Evolutionary conservation across 140 eudicot genomes (phyloP).

Genomic region (Flaveria floridana): DNA sequence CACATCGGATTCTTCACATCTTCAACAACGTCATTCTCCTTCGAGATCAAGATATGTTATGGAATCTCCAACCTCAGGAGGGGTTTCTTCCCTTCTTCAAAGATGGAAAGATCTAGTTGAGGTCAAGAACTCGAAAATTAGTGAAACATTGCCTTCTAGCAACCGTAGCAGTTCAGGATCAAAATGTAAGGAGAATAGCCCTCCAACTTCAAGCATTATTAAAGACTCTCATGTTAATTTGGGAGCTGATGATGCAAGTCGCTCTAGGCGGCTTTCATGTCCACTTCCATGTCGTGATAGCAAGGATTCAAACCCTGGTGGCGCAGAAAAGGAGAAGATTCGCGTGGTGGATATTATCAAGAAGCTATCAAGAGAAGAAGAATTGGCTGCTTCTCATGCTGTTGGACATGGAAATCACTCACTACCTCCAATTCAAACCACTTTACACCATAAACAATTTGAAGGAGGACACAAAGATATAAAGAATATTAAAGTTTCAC

Average conservation of each 20-base stretch:
- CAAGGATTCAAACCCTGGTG: constrained; percentile 32
- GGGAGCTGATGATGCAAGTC: constrained; percentile 41
- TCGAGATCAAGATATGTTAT: constrained; percentile 28
- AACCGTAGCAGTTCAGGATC: background rate
- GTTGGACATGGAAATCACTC: constrained; percentile 18
- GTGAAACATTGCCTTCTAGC: constrained; percentile 13
- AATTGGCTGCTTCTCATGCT: constrained; percentile 29
- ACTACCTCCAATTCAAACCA: constrained; percentile 39
- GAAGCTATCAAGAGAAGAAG: constrained; percentile 43
- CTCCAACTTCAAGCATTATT: constrained; percentile 19
- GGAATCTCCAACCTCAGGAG: constrained; percentile 39
- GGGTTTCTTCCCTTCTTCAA: constrained; percentile 67
- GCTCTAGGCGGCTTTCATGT: constrained; percentile 30
- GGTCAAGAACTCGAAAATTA: constrained; percentile 24
- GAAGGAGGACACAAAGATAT: constrained; percentile 38
- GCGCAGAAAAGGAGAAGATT: constrained; percentile 51
- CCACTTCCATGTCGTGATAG: constrained; percentile 34
- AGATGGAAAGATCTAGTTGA: constrained; percentile 63
- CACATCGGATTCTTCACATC: background rate
- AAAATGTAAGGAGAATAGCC: constrained; percentile 17
- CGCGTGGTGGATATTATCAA: constrained; percentile 70
- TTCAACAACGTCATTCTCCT: constrained; percentile 22
- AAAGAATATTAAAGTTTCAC: constrained; percentile 37
- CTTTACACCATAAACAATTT: constrained; percentile 8
- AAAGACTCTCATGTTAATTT: constrained; percentile 38